phyloP scores from a whole-genome alignment of 2,329 filamentous ascomycete species.

The Colletotrichum truncatum region DNA sequence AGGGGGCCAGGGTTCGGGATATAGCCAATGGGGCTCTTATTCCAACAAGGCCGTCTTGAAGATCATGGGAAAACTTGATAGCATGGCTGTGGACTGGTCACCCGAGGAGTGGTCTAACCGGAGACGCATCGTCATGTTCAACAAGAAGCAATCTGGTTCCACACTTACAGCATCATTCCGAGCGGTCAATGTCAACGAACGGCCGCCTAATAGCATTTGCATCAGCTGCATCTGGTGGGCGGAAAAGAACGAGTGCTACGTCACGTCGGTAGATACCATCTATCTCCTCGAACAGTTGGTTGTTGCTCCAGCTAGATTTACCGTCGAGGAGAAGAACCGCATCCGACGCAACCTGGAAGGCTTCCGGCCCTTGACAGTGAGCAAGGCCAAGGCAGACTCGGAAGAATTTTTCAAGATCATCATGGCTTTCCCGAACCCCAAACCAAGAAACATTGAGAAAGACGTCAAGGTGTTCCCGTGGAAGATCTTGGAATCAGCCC shows the following conservation, averaged over 20 bases:
- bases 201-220: slow-evolving; percentile 85
- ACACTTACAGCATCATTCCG: slow-evolving; percentile 84
- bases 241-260: slow-evolving; percentile 88
- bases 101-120: slow-evolving; percentile 81
- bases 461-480: slow-evolving; percentile 99
- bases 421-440: slow-evolving; percentile 95
- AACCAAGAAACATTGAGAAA: slow-evolving; percentile 98
- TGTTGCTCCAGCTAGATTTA: slow-evolving; percentile 78
- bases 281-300: slow-evolving; percentile 93
- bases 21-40: slow-evolving; percentile 84
- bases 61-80: slow-evolving; percentile 84
- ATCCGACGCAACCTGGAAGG: slow-evolving; percentile 96
- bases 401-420: slow-evolving; percentile 99
- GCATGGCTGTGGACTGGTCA: slow-evolving; percentile 86
- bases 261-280: slow-evolving; percentile 97
- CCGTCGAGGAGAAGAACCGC: slow-evolving; percentile 97
- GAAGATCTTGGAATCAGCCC: slow-evolving; percentile 85
- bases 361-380: slow-evolving; percentile 91
- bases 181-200: slow-evolving; percentile 80
- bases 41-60: slow-evolving; percentile 86
- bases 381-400: slow-evolving; percentile 89
- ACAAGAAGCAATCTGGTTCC: slow-evolving; percentile 81
- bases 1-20: slow-evolving; percentile 54
- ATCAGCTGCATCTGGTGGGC: slow-evolving; percentile 99
- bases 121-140: slow-evolving; percentile 89